Base-by-base conservation (phyloP, 306 rosid species). In the Coriaria nepalensis region DNA sequence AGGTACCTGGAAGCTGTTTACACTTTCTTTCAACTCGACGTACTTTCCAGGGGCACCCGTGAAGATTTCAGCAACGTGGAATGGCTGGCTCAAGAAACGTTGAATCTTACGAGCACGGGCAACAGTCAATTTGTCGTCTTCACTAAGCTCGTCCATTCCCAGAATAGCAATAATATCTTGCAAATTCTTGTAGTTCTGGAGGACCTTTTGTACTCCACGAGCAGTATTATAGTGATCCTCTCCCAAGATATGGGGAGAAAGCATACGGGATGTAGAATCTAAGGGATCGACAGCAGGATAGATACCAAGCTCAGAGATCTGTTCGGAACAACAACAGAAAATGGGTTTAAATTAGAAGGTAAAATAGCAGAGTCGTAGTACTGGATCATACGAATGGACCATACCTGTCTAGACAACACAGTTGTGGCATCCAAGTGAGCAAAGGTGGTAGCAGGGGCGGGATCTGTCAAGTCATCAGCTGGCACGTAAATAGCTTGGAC, bases 121-220 rank as follows among this genome's bases (percentile, higher is more conserved):
- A 35, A 92, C 98, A 10, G 98, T 92, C 74, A 92, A 57, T 55
- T 92, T 92, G 74, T 92, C 98, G 36, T 92, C 96, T 69, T 92
- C 98, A 77, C 98, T 92, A 11, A 92, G 96, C 83, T 92, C 98
- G 45, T 92, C 98, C 98, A 92, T 92, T 60, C 98, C 98, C 92
- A 92, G 70, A 85, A 92, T 92, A 33, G 98, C 98, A 73, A 92
- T 92, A 40, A 92, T 92, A 79, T 92, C 98, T 60, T 85, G 98
- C 64, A 85, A 82, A 72, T 92, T 92, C 96, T 85, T 92, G 81
- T 92, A 92, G 66, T 85, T 79, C 68, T 92, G 98, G 47, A 92
- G 93, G 35, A 92, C 83, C 56, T 82, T 78, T 67, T 92, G 98
- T 33, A 92, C 94, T 20, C 98, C 96, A 73, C 98, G 95, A 73